Percentiles rank a stretch among this genome's conserved stretches.
These are phyloP conservation scores for Candolleomyces efflorescens DNA, from an alignment of 768 basidiomycete genomes.

Conservation along the genomic window DNA sequence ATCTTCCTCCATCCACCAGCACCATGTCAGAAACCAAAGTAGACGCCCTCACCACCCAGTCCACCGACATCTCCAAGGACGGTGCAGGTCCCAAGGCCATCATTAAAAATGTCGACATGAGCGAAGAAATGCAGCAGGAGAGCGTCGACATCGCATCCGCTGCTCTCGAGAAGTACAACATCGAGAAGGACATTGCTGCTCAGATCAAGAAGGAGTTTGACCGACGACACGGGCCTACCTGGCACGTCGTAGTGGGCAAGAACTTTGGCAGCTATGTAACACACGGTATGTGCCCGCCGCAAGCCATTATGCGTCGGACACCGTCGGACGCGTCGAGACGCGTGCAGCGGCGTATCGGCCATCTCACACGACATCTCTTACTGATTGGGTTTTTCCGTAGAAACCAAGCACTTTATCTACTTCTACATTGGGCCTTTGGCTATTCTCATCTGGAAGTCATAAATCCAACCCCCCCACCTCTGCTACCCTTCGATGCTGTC, in stretches of 20 bases:
- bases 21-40: conserved; percentile 2
- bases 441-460: conserved; percentile 95
- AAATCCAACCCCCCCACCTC: conserved; percentile 16
- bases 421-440: conserved; percentile 93
- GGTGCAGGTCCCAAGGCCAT: conserved; percentile 61
- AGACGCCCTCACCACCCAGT: conserved; percentile 1
- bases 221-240: conserved; percentile 86
- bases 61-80: conserved; percentile 22
- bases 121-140: conserved; percentile 94
- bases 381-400: conserved; percentile 35
- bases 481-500: not conserved
- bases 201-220: conserved; percentile 99
- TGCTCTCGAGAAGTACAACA: conserved; percentile 85
- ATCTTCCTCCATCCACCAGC: not conserved
- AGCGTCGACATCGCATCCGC: conserved; percentile 82
- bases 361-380: conserved; percentile 7
- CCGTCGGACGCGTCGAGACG: conserved; percentile 8
- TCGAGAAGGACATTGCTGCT: conserved; percentile 98
- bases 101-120: conserved; percentile 97
- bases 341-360: not conserved
- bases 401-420: conserved; percentile 99
- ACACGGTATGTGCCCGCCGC: conserved; percentile 60
- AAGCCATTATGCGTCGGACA: not conserved
- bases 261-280: conserved; percentile 99
- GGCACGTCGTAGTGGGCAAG: conserved; percentile 99